phyloP scores from a whole-genome alignment of 345 rosid genomes.

The Acer campestre region DNA sequence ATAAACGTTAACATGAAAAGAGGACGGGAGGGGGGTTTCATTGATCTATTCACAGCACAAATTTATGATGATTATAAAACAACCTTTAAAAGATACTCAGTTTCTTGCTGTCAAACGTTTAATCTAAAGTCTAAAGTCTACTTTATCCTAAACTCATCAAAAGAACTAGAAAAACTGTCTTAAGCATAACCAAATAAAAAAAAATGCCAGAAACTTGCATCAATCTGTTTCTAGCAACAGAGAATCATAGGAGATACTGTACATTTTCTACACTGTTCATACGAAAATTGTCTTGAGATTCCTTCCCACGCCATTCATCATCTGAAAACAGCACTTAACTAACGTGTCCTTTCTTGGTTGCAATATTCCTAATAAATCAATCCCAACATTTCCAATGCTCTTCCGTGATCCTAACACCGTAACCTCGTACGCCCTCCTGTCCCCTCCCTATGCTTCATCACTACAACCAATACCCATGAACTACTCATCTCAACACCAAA shows the following conservation, averaged over 20 bases:
- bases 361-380: not conserved
- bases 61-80: not conserved
- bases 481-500: too few relatives aligned
- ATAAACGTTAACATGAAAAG: not conserved
- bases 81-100: constrained; percentile 1
- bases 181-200: not conserved
- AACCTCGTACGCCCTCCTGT: not conserved
- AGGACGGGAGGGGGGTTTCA: not conserved
- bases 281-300: too few relatives aligned
- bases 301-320: not conserved
- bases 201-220: not conserved
- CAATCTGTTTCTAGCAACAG: too few relatives aligned
- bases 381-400: not conserved
- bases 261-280: too few relatives aligned
- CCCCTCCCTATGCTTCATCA: too few relatives aligned
- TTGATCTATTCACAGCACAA: not conserved
- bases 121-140: not conserved
- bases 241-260: too few relatives aligned
- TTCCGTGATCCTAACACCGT: not conserved
- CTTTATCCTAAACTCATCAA: not conserved
- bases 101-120: not conserved
- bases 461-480: too few relatives aligned
- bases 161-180: not conserved
- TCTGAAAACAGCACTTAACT: not conserved
- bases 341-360: not conserved